Evolutionary conservation across 1,284 basidiomycete genomes (phyloP).

Genomic region (Kwoniella shivajii): DNA sequence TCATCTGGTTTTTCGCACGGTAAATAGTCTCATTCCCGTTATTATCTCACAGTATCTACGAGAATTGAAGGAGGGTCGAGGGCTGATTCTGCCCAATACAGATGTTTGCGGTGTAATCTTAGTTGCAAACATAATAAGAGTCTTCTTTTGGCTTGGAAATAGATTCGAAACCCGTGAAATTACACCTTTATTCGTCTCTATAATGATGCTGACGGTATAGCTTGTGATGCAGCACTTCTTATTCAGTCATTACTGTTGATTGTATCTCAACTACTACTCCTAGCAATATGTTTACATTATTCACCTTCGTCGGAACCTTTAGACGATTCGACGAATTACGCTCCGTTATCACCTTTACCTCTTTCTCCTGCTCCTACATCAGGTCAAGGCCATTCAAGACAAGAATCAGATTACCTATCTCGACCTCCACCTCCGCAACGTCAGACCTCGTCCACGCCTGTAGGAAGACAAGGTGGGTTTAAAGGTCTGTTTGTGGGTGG

Average conservation of each 20-base stretch:
- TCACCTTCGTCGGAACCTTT: slow-evolving; percentile 21
- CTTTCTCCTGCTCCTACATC: not conserved
- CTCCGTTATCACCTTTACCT: slow-evolving; percentile 32
- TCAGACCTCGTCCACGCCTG: not conserved
- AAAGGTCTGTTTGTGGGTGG: slow-evolving; percentile 2
- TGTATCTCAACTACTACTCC: slow-evolving; percentile 55
- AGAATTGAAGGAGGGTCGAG: no score
- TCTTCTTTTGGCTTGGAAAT: slow-evolving; percentile 58
- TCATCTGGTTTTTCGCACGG: slow-evolving; percentile 54
- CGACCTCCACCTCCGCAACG: no score
- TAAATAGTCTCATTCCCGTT: slow-evolving; percentile 21
- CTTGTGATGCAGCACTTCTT: slow-evolving; percentile 49
- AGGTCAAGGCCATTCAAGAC: not conserved
- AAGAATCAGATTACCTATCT: slow-evolving; percentile 18
- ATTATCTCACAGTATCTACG: not conserved
- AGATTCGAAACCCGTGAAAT: slow-evolving; percentile 56
- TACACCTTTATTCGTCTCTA: slow-evolving; percentile 1
- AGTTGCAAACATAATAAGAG: slow-evolving; percentile 54
- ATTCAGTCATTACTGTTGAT: slow-evolving; percentile 57
- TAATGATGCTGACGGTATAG: not conserved
- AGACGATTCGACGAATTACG: slow-evolving; percentile 17
- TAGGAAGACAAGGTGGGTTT: not conserved
- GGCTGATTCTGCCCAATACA: slow-evolving; percentile 6
- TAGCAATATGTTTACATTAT: slow-evolving; percentile 58
- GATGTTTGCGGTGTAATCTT: slow-evolving; percentile 51